Evolutionary conservation across 2,329 filamentous ascomycete genomes (phyloP), one percentile per base, ranked within the genome.

Genomic region (Phaeosphaeria sp.): DNA sequence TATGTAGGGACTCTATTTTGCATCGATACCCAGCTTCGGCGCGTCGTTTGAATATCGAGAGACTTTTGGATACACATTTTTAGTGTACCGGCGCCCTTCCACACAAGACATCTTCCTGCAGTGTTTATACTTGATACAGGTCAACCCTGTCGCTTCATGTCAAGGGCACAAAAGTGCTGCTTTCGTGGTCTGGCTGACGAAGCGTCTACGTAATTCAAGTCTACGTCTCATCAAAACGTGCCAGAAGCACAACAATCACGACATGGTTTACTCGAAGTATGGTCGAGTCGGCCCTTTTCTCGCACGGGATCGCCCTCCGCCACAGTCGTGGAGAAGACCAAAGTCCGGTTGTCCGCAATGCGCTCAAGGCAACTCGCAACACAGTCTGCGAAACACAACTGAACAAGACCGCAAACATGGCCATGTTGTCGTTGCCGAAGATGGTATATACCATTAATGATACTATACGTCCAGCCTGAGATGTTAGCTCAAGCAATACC

Each of bases 21-120:
- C 46, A 48, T 48, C 23, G 46, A 48, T 48, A 48, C 46, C 46
- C 46, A 48, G n/a, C 36, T 4, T 48, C 23, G 23, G 22, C 23
- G 9, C 21, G 46, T 23, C 46, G 46, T 48, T 48, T 3, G 23
- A 21, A 25, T 17, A 30, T n/a, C 23, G 20, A 48, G 15, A 18
- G 9, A 15, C 18, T 18, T 6, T 30, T 25, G 2, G 18, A 46
- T 46, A 46, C 18, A 10, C 20, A 3, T 44, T 6, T 44, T 20
- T 44, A 22, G 42, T 36, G 30, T 17, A 36, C 30, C 10, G 13
- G 11, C 11, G 9, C 30, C 6, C 6, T 36, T 13, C 11, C 15
- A 36, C 5, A n/a, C n/a, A 27, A 27, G 25, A 27, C 25, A 27
- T 9, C 4, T n/a, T n/a, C 25, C 9, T 27, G 25, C 9, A 27